Evolutionary conservation across 2,329 filamentous ascomycete species (phyloP), one percentile per base, ranked within the genome.

Genomic region (Leptographium procerum): DNA sequence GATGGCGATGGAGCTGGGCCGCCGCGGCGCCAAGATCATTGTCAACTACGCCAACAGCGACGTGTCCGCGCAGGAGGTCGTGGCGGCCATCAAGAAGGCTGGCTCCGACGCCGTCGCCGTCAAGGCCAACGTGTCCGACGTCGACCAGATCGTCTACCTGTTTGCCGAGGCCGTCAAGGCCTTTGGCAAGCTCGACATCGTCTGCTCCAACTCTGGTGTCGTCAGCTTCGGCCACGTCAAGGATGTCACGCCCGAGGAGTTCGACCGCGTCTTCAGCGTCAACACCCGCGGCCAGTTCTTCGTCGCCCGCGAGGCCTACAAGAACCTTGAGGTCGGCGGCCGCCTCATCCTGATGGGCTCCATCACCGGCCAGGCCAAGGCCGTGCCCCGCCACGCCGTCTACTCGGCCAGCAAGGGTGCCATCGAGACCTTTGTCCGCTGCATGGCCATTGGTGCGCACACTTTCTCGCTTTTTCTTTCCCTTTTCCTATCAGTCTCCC

Each of bases 261-360:
- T 78, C 68, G 81, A 84, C 68, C 78, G 82, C 60, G 80, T 83
- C 52, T 82, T 84, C 72, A 78, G 75, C 71, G 69, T 84, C 64
- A 84, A 84, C 69, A 75, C 81, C 3, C 71, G 79, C 22, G 81
- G 79, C 9, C 81, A 84, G 69, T 84, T 83, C 72, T 84, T 84
- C 68, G 80, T 84, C 36, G 81, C 80, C 7, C 79, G 82, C 65
- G 78, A 81, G 48, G 82, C 83, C 24, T 85, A 82, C 74, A 79
- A 81, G 69, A 72, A 83, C 67, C 75, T 86, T 36, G 77, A 81
- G 68, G 71, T 81, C 55, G 79, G 82, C 59, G 83, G 83, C n/a
- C 75, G 83, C 16, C 73, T 86, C 53, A 80, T 86, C 64, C 74
- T 86, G 57, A 86, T 84, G 80, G 77, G 73, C 43, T 83, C 80